phyloP scores from a whole-genome alignment of 805 yeast genomes.

The Barnettozyma siamensis region DNA sequence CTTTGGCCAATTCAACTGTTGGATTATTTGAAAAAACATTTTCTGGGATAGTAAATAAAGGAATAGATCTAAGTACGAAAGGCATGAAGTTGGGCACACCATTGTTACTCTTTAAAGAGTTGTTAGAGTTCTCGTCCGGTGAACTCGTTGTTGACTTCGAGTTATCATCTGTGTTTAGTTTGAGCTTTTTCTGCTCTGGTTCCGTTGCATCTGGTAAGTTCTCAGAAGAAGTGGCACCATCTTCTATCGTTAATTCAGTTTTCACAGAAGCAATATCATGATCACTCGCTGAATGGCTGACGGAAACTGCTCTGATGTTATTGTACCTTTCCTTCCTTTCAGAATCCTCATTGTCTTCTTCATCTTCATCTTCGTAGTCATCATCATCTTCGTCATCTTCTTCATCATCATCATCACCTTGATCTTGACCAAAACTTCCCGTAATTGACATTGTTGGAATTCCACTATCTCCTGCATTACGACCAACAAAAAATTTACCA shows the following conservation, averaged over 20 bases:
- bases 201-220: constrained; percentile 11
- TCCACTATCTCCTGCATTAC: constrained; percentile 19
- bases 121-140: constrained; percentile 4
- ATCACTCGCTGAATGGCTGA: background rate
- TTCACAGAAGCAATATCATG: background rate
- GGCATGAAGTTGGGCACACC: constrained; percentile 62
- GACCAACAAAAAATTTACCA: constrained; percentile 72
- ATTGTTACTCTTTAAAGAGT: constrained; percentile 25
- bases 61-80: constrained; percentile 58
- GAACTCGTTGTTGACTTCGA: constrained; percentile 5
- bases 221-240: background rate
- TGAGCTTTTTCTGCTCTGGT: constrained; percentile 17
- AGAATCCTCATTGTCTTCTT: constrained; percentile 11
- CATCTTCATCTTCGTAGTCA: constrained; percentile 16
- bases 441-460: constrained; percentile 12
- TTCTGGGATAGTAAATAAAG: constrained; percentile 57
- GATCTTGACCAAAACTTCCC: constrained; percentile 17
- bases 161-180: constrained; percentile 3
- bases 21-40: constrained; percentile 38
- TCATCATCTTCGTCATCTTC: constrained; percentile 24
- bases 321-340: too few species aligned
- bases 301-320: constrained; percentile 7
- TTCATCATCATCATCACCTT: constrained; percentile 22
- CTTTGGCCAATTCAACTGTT: constrained; percentile 15
- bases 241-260: background rate